Evolutionary conservation across 208 protist species (phyloP), one percentile per base, ranked within the genome.

Genomic region (Leishmania mexicana): DNA sequence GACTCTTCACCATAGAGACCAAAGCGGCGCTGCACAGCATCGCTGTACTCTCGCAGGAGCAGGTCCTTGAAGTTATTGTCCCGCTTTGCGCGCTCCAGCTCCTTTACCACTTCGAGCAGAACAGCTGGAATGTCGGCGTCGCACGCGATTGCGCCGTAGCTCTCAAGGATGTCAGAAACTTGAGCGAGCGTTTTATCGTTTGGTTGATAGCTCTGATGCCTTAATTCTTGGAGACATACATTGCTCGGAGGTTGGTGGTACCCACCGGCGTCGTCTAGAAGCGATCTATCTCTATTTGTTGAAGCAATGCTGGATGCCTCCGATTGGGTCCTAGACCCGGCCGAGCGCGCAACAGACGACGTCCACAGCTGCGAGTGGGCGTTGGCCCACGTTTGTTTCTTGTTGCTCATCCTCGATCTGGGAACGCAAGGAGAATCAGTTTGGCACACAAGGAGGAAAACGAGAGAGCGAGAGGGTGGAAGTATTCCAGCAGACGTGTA

Each of bases 101-200:
- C 88, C 62, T 90, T 89, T 31, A 93, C 72, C 15, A 93, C 72
- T 21, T 77, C 79, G 10, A 90, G 76, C 49, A 93, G 83, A 7
- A 94, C 85, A 51, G 79, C 54, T 5, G 88, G 86, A n/a, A 86
- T 83, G 49, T 88, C 85, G 4, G 81, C 58, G 24, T 87, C 80
- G 28, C 81, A 70, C 35, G 74, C n/a, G 54, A 90, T 86, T 8
- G 80, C 31, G 13, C 89, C 89, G 57, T 92, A 92, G 19, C 71
- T 75, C 58, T 88, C 89, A 35, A 96, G 84, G 38, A 96, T 88
- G 57, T 96, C 90, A 73, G 87, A 88, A 11, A 95, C 82, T 67
- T 93, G 81, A 42, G 83, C 65, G 8, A 87, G 76, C 1, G 67
- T 81, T 40, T 78, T 83, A n/a, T 83, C 75, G 31, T 75, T 72